Conservation (phyloP, 768 basidiomycete genomes). For the Coprinopsis strossmayeri region DNA sequence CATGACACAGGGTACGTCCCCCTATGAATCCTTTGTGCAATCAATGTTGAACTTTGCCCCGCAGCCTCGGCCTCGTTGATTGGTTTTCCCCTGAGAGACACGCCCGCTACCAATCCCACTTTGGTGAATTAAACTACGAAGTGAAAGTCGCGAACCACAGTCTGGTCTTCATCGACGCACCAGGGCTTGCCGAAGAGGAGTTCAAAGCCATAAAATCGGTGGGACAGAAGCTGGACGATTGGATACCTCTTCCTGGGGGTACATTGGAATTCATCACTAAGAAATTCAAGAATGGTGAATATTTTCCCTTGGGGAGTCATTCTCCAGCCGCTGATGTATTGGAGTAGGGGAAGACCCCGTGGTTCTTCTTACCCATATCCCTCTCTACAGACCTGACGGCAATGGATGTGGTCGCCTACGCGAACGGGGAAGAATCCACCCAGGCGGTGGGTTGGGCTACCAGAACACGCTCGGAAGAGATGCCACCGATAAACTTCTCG, state of each 20-base stretch:
- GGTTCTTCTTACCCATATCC: constrained; percentile 84
- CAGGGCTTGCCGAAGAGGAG: constrained; percentile 72
- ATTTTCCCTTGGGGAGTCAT: background rate
- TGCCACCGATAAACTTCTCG: constrained; percentile 60
- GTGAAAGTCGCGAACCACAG: constrained; percentile 66
- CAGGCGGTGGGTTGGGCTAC: constrained; percentile 74
- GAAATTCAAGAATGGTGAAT: constrained; percentile 31
- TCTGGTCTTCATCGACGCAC: constrained; percentile 66
- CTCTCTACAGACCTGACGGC: constrained; percentile 67
- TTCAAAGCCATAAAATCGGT: constrained; percentile 35
- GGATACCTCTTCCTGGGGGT: constrained; percentile 43
- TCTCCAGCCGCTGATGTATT: background rate
- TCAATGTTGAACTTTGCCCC: constrained; percentile 24
- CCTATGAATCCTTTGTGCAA: too few species aligned
- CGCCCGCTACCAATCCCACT: constrained; percentile 63
- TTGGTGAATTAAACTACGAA: constrained; percentile 65
- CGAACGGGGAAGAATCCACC: constrained; percentile 67
- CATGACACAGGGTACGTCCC: constrained; percentile 72
- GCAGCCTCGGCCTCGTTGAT: constrained; percentile 39
- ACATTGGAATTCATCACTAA: constrained; percentile 48
- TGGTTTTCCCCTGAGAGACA: constrained; percentile 40
- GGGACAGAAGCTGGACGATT: constrained; percentile 36
- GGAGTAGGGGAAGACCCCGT: constrained; percentile 36
- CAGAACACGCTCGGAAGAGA: constrained; percentile 75
- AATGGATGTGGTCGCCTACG: constrained; percentile 71